Evolutionary conservation across 176 grass and related monocot genomes (phyloP).

Genomic region (Rhynchospora breviuscula): DNA sequence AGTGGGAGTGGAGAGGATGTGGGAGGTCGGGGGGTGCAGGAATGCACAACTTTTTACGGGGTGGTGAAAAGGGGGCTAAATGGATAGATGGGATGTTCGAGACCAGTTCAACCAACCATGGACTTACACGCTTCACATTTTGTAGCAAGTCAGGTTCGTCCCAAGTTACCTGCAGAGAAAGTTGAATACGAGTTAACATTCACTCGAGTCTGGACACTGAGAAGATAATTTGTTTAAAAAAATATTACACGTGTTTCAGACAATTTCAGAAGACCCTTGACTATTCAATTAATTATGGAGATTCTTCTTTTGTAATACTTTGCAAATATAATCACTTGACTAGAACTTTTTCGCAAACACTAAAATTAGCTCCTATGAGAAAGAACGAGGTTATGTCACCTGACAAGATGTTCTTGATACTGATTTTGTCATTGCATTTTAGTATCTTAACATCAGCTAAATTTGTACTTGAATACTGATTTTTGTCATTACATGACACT

Average conservation of each 20-base stretch:
- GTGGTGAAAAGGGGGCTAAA: constrained; percentile 77
- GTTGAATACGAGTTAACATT: not conserved
- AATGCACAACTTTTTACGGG: constrained; percentile 68
- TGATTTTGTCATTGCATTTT: not conserved
- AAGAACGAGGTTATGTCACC: not conserved
- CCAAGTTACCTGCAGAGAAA: constrained; percentile 69
- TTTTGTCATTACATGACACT: not conserved
- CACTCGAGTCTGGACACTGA: not conserved
- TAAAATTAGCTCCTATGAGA: no score
- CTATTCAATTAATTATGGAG: not conserved
- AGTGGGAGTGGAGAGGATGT: constrained; percentile 28
- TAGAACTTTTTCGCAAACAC: not conserved
- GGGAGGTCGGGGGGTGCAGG: constrained; percentile 53
- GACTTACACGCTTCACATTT: constrained; percentile 91
- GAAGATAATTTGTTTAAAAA: not conserved
- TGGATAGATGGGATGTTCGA: constrained; percentile 74
- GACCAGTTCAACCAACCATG: constrained; percentile 86
- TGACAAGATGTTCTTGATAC: not conserved
- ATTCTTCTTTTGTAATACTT: not conserved
- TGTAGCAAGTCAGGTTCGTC: constrained; percentile 97
- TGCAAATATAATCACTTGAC: not conserved
- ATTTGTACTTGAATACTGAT: not conserved
- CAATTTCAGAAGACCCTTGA: not conserved
- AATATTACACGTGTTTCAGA: not conserved
- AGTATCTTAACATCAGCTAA: not conserved